Evolutionary conservation across 2,329 filamentous ascomycete species (phyloP), one percentile per base, ranked within the genome.

Genomic region (Aspergillus felis): DNA sequence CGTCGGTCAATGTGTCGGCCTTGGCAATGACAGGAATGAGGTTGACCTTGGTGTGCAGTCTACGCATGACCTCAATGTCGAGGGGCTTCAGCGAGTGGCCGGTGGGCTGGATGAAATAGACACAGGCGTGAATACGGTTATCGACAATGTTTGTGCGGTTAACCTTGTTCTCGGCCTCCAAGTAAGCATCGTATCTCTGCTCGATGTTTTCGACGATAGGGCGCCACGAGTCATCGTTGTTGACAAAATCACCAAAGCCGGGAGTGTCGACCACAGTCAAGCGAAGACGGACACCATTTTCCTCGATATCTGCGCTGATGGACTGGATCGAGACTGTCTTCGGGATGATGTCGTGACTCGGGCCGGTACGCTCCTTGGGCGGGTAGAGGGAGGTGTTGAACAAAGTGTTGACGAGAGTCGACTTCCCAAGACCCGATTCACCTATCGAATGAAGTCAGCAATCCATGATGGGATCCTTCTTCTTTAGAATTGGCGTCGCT

Each of bases 61-160:
- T 89, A 79, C 93, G 92, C 94, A 99, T 99, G 65, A 99, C 94
- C 82, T 99, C 94, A 65, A 99, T 96, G 74, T 99, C 94, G 64
- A 99, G 84, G 63, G 94, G 94, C 87, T 99, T 99, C 72, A 99
- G 83, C 35, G 94, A 96, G 83, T 99, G 94, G 61, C 94, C 94
- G 32, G 94, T 99, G 66, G 94, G 94, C 81, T 99, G 93, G 71
- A 99, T 97, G 83, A 99, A 99, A 86, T 97, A 99, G 62, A 99
- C 94, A 71, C 95, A 97, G 56, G 94, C 94, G 72, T 99, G 94
- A 63, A 99, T 95, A 70, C 94, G 90, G 84, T 97, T 99, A 81
- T 99, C 94, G 62, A 99, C 89, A 77, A 97, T 97, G 85, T 99
- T 99, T 88, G 97, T 96, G 71, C 94, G 91, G 84, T 99, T 99